Base-by-base conservation (phyloP, 2,329 filamentous ascomycete species). In the Neonectria faginata region DNA sequence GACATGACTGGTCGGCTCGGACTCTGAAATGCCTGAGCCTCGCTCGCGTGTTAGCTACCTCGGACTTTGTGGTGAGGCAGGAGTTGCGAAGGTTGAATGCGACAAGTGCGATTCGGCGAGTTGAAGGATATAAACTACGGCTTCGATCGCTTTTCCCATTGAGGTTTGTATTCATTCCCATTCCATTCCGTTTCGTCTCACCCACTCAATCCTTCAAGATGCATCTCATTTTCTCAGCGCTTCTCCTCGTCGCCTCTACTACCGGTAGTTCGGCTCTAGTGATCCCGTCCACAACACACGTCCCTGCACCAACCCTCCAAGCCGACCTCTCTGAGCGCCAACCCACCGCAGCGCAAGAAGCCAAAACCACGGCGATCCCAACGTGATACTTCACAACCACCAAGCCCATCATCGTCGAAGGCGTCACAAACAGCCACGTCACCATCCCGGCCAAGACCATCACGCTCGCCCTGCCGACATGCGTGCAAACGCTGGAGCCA, bases 391-490 rank as follows among this genome's bases (percentile, higher is more conserved):
- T 77, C 63, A 70, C 73, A 22, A 74, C 72, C 8, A 78, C 77
- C 2, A 54, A 77, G 7, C 58, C 72, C 59, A 65, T 79, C 45
- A 60, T 63, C 1, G 61, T 74, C 20, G 33, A 14, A 1, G 72
- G 72, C 3, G 57, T 62, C 12, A 74, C 72, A 27, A 41, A 72
- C 6, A 44, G 51, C 7, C 50, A 69, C 33, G 55, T 74, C 4
- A 72, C 65, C 0, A 65, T 75, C 16, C 72, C 78, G 2, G 75
- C 62, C 4, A 73, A 76, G 31, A 81, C 78, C 1, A 74, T 79
- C 27, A 51, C 72, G 22, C 65, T 79, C 1, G 70, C 67, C 9
- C 47, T 75, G 1, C 79, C 78, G 12, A 81, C 79, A 3, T 81
- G 79, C 63, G 64, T 76, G 1, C 78, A 78, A 59, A 80, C 74